A percentile compares a stretch with the other conserved stretches of the same genome.
phyloP scores from a whole-genome alignment of 1,284 basidiomycete genomes.

The Fomitopsis pinicola region DNA sequence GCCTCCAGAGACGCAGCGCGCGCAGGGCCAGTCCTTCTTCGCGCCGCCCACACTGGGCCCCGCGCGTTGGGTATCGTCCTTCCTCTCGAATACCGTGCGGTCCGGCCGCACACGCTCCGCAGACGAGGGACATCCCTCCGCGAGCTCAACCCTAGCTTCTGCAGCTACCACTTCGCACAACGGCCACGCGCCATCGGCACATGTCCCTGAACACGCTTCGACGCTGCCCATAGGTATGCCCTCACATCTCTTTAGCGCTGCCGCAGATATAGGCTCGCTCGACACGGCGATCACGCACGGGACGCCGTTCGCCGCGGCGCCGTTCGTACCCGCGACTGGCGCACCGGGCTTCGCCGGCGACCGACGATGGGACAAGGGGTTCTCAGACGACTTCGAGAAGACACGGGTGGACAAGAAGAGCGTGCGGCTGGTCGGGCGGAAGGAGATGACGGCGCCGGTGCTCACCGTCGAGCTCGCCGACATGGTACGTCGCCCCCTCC shows the following conservation, averaged over 20 bases:
- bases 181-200: constrained; percentile 1
- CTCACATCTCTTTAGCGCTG: constrained; percentile 1
- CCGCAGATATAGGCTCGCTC: not conserved
- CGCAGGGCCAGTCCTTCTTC: constrained; percentile 29
- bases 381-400: constrained; percentile 28
- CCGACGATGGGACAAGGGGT: constrained; percentile 31
- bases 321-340: constrained; percentile 63
- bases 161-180: no score
- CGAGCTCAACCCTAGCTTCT: no score
- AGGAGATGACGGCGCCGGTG: constrained; percentile 51
- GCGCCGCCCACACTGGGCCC: constrained; percentile 29
- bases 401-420: constrained; percentile 30
- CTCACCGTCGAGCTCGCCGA: constrained; percentile 53
- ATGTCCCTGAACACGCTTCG: constrained; percentile 15
- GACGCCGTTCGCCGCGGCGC: constrained; percentile 55
- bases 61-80: constrained; percentile 34
- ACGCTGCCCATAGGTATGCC: constrained; percentile 25
- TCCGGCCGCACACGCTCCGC: constrained; percentile 34
- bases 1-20: constrained; percentile 25
- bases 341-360: constrained; percentile 74
- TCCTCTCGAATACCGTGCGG: constrained; percentile 41
- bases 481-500: constrained; percentile 41
- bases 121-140: constrained; percentile 3
- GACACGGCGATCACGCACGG: constrained; percentile 34
- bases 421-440: constrained; percentile 38